Base-by-base conservation (phyloP, 1,139 yeast genomes). In the Geotrichum histeridarum region DNA sequence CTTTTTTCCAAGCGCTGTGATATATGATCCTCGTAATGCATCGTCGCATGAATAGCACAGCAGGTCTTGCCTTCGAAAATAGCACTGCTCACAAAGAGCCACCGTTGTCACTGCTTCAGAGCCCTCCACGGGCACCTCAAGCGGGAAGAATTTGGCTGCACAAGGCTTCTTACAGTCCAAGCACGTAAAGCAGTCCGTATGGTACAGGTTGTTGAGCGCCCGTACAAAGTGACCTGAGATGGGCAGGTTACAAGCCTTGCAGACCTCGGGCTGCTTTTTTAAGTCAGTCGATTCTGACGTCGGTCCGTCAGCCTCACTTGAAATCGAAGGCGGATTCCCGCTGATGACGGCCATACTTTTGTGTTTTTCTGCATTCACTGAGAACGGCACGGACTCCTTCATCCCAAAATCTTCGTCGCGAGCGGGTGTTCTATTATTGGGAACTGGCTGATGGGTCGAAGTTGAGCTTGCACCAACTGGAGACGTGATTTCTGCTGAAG, bases 21-120 rank as follows among this genome's bases (percentile, higher is more conserved):
- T 90, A 69, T 93, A 93, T 1, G 96, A 88, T 0, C 98, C 98
- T 62, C 97, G 74, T 52, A 94, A 76, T 1, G 96, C 96, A 37
- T 78, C 80, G 62, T 88, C 81, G 72, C 99, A 94, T 37, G 83
- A 86, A 65, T 78, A 80, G 66, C 99, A 94, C 33, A 93, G 80
- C 55, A 93, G 75, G 57, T 88, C 87, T 57, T 90, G 78, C 62
- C 95, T 80, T 63, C 82, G 83, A 74, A 93, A 93, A 68, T 91
- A 93, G 71, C 94, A 96, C 62, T 82, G 86, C 70, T 94, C 99
- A 71, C 99, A 94, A 33, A 94, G 76, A 0, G 97, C 88, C 4
- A 88, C 83, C 59, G 83, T 82, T 58, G 72, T 76, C 8, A 76
- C 73, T 18, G 74, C 60, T n/a, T 62, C 62, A 17, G 63, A 62